Evolutionary conservation across 345 rosid species (phyloP).

Genomic region (Durio zibethinus): DNA sequence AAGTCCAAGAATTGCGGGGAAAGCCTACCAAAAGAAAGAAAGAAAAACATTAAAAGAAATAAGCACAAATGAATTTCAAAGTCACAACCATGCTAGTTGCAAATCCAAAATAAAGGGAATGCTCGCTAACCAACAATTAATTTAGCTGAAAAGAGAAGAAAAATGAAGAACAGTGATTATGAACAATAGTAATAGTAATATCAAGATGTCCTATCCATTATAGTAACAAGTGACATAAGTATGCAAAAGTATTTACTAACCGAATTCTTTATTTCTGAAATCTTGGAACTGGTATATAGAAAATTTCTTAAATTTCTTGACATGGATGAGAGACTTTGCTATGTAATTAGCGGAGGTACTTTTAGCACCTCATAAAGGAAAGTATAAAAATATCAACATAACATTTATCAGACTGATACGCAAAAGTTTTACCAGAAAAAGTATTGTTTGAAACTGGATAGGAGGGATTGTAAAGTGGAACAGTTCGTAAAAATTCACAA

Average conservation of each 20-base stretch:
- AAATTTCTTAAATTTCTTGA: neutral
- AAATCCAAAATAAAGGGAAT: neutral
- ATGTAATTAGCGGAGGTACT: neutral
- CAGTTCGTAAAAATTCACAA: constrained; percentile 68
- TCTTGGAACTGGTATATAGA: neutral
- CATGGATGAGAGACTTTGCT: neutral
- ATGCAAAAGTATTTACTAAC: neutral
- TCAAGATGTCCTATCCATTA: neutral
- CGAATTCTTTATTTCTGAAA: neutral
- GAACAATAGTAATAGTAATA: neutral
- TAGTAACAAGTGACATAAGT: neutral
- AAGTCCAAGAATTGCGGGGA: constrained; percentile 71
- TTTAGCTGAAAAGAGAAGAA: neutral
- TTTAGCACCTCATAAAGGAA: neutral
- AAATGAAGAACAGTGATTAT: neutral
- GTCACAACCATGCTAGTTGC: neutral
- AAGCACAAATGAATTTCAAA: neutral
- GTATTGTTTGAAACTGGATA: constrained; percentile 28
- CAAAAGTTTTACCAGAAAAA: constrained; percentile 31
- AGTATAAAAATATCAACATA: neutral
- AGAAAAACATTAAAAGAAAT: neutral
- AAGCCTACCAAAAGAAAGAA: constrained; percentile 34
- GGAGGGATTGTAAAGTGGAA: constrained; percentile 52
- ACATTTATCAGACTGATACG: neutral
- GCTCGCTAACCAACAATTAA: neutral